Evolutionary conservation across 1,284 basidiomycete species (phyloP).

Genomic region (Volvariella volvacea): DNA sequence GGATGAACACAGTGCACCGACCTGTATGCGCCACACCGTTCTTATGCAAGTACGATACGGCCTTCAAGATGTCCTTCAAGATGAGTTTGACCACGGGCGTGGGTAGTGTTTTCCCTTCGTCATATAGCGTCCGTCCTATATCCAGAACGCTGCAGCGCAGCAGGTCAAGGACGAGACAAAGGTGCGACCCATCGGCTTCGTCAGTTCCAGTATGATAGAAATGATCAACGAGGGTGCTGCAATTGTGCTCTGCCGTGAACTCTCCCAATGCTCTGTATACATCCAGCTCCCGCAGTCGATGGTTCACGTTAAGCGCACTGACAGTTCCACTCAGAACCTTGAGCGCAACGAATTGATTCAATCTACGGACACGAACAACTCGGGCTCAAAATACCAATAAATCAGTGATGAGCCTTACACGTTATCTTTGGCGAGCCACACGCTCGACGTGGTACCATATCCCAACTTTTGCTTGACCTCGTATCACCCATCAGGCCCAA

Average conservation of each 20-base stretch:
- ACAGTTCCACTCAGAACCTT: neutral
- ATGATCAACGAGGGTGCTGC: neutral
- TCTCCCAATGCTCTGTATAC: neutral
- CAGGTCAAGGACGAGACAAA: neutral
- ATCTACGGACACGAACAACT: too few relatives aligned
- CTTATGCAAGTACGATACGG: neutral
- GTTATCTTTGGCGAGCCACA: neutral
- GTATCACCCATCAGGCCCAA: neutral
- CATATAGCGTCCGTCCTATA: neutral
- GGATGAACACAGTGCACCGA: too few relatives aligned
- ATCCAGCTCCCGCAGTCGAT: neutral
- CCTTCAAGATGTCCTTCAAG: neutral
- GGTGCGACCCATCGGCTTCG: neutral
- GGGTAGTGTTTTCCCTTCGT: neutral
- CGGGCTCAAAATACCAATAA: too few relatives aligned
- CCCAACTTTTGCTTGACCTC: neutral
- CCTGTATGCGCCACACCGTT: neutral
- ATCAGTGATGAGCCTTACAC: neutral
- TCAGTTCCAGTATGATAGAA: neutral
- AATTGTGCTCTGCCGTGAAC: neutral
- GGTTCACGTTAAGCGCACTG: neutral
- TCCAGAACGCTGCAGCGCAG: neutral
- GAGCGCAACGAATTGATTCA: neutral
- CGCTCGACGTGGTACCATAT: neutral
- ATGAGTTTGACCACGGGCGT: neutral